These are phyloP conservation scores for Talaromyces sp. DNA, from an alignment of 2,329 filamentous ascomycete genomes.

Conservation along the genomic window DNA sequence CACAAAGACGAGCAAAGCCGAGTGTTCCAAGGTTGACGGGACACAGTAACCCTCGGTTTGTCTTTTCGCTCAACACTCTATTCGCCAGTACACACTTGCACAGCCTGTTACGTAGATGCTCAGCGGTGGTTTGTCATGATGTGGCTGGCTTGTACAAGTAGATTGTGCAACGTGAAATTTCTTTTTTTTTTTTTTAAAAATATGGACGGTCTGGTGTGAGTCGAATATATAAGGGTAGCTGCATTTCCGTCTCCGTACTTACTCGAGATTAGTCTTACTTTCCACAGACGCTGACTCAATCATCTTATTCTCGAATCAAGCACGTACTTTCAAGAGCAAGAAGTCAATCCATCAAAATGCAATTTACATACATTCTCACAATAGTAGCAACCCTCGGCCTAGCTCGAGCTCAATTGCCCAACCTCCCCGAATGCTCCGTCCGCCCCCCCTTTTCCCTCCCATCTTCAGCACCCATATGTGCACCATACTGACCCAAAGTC, in stretches of 20 bases:
- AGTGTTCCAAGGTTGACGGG: neutral
- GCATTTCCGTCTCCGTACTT: neutral
- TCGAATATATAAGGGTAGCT: neutral
- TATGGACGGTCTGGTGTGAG: neutral
- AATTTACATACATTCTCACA: neutral
- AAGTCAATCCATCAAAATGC: neutral
- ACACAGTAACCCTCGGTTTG: neutral
- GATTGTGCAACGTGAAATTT: neutral
- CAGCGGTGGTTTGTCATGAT: neutral
- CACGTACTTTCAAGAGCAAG: neutral
- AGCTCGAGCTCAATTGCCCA: conserved; percentile 37
- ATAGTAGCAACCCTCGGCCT: neutral
- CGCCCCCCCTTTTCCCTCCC: conserved; percentile 15
- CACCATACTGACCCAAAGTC: neutral
- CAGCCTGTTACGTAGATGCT: neutral
- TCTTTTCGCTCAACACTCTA: neutral
- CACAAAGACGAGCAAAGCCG: neutral
- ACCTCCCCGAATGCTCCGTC: conserved; percentile 50
- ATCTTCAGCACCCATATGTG: too few species aligned
- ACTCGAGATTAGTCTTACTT: neutral
- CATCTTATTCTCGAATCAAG: neutral
- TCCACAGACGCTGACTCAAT: neutral
- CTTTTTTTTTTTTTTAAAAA: neutral
- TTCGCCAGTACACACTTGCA: neutral
- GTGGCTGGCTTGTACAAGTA: neutral